These are phyloP conservation scores for Sanghuangporus baumii DNA, from an alignment of 1,284 basidiomycete genomes.

Conservation along the genomic window DNA sequence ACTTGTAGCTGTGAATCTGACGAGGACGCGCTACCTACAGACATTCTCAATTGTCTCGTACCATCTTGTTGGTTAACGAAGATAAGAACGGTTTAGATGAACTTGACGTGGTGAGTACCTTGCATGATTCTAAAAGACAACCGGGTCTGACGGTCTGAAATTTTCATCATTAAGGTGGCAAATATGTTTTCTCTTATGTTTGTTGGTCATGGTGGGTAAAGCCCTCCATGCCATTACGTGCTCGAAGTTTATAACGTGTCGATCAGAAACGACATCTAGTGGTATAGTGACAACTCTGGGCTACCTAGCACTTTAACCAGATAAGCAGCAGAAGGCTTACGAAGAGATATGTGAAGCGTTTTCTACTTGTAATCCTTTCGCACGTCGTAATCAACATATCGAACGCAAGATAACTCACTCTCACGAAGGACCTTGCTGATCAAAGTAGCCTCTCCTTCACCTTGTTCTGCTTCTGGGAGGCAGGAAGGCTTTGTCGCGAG, in stretches of 20 bases:
- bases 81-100: background rate
- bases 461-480: background rate
- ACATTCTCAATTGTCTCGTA: background rate
- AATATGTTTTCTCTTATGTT: background rate
- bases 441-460: background rate
- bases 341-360: background rate
- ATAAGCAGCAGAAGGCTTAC: background rate
- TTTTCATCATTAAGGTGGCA: background rate
- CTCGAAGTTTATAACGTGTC: background rate
- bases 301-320: background rate
- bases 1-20: background rate
- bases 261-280: background rate
- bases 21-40: background rate
- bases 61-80: background rate
- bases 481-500: background rate
- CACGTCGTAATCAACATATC: background rate
- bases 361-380: background rate
- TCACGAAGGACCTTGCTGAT: background rate
- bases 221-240: too few species aligned
- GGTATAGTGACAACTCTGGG: background rate
- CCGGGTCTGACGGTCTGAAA: too few species aligned
- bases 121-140: background rate
- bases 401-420: background rate
- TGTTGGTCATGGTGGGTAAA: background rate
- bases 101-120: background rate